Percentiles rank a stretch among this genome's conserved stretches.
Evolutionary conservation across 1,284 basidiomycete species (phyloP).

Genomic region (Melampsora americana): DNA sequence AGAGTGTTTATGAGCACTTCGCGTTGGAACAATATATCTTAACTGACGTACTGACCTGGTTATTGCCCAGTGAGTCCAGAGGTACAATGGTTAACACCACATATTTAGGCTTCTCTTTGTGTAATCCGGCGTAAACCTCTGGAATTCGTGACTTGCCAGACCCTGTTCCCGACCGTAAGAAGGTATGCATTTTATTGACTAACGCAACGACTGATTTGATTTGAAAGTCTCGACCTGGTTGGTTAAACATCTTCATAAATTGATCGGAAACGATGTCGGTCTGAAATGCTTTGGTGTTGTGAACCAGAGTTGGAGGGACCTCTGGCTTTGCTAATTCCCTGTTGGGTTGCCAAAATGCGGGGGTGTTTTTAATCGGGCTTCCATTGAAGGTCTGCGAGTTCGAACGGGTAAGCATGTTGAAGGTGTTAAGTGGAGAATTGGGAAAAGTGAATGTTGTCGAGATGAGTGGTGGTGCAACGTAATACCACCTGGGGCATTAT

Average conservation of each 20-base stretch:
- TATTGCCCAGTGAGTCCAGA: conserved; percentile 11
- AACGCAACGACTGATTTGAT: conserved; percentile 6
- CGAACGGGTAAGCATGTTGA: too few relatives aligned
- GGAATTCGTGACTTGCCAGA: conserved; percentile 14
- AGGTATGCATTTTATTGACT: conserved; percentile 2
- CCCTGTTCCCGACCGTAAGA: conserved; percentile 4
- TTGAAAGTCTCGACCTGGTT: neutral
- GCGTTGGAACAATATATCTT: too few relatives aligned
- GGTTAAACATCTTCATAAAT: neutral
- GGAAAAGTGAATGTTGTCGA: too few relatives aligned
- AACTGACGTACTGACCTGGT: neutral
- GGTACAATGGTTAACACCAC: neutral
- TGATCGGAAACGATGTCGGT: neutral
- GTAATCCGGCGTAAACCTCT: neutral
- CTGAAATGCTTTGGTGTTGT: neutral
- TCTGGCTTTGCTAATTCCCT: too few relatives aligned
- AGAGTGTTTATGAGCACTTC: too few relatives aligned
- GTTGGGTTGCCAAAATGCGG: too few relatives aligned
- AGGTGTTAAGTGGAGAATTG: too few relatives aligned
- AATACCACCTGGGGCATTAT: too few relatives aligned
- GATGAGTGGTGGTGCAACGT: too few relatives aligned
- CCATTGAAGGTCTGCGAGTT: too few relatives aligned
- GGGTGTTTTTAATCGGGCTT: too few relatives aligned
- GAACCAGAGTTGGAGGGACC: neutral
- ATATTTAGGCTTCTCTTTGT: neutral